phyloP scores from a whole-genome alignment of 345 rosid species.

The Citrus unshiu region DNA sequence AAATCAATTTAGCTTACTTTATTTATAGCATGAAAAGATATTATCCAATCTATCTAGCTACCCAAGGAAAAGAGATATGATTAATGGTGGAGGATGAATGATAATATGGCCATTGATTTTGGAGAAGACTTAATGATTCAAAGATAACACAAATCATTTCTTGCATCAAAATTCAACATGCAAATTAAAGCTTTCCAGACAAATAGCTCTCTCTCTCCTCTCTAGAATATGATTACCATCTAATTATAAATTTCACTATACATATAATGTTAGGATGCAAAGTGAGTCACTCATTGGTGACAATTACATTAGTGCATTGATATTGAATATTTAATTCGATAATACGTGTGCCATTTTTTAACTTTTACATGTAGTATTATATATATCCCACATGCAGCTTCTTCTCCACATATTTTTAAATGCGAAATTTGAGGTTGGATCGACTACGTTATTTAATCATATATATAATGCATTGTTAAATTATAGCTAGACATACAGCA shows the following conservation, averaged over 20 bases:
- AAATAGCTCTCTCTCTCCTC: background rate
- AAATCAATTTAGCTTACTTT: background rate
- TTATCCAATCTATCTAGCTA: background rate
- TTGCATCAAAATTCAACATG: slow-evolving; percentile 32
- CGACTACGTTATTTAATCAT: no score
- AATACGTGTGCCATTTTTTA: background rate
- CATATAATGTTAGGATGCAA: background rate
- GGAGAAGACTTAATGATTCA: slow-evolving; percentile 30
- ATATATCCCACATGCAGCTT: no score
- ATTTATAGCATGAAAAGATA: background rate
- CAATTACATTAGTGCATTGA: no score
- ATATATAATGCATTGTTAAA: no score
- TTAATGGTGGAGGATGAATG: slow-evolving; percentile 11
- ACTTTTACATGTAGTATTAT: no score
- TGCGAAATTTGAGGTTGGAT: no score
- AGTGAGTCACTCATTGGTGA: background rate
- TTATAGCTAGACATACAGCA: no score
- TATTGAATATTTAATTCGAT: no score
- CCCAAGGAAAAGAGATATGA: slow-evolving; percentile 14
- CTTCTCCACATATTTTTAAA: no score
- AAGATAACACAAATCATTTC: slow-evolving; percentile 31
- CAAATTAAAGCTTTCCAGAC: slow-evolving; percentile 15
- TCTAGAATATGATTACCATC: background rate
- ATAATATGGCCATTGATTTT: slow-evolving; percentile 19
- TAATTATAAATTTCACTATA: background rate